Percentiles rank a stretch among this genome's conserved stretches.
Conservation (phyloP, 2,329 filamentous ascomycete species). For the Colletotrichum nymphaeae region DNA sequence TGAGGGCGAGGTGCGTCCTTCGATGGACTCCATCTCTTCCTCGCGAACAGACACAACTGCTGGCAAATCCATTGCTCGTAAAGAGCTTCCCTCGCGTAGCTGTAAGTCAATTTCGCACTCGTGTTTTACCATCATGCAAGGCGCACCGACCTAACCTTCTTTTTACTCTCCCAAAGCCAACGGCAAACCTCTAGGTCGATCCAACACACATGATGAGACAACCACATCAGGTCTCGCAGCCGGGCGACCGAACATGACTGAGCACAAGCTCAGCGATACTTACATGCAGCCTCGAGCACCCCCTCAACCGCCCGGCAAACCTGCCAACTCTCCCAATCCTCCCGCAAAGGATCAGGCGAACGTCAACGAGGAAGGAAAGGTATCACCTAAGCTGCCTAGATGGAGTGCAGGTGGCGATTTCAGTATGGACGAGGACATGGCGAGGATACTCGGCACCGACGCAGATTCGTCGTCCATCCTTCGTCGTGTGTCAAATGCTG, state of each 20-base stretch:
- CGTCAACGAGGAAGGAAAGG: conserved; percentile 56
- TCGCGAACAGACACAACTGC: conserved; percentile 50
- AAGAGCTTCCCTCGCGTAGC: conserved; percentile 67
- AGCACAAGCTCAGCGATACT: conserved; percentile 60
- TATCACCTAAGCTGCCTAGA: conserved; percentile 75
- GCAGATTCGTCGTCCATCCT: conserved; percentile 84
- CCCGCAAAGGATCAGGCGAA: conserved; percentile 60
- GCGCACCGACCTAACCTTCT: conserved; percentile 37
- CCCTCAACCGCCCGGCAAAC: conserved; percentile 59
- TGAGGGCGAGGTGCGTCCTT: conserved; percentile 59
- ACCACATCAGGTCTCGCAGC: conserved; percentile 29
- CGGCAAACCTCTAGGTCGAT: conserved; percentile 43
- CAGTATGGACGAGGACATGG: conserved; percentile 95
- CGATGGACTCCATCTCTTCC: conserved; percentile 56
- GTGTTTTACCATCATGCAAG: conserved; percentile 36
- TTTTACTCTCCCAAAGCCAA: conserved; percentile 45
- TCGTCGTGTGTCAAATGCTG: conserved; percentile 90
- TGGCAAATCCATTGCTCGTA: conserved; percentile 69
- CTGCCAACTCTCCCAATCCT: conserved; percentile 49
- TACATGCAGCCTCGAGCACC: conserved; percentile 70
- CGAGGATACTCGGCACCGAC: conserved; percentile 84
- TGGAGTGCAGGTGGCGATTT: conserved; percentile 88
- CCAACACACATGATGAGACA: conserved; percentile 40
- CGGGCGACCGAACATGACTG: conserved; percentile 45
- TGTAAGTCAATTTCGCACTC: conserved; percentile 49